Conservation (phyloP, 495 filamentous ascomycete genomes). For the Penicillium arizonense region DNA sequence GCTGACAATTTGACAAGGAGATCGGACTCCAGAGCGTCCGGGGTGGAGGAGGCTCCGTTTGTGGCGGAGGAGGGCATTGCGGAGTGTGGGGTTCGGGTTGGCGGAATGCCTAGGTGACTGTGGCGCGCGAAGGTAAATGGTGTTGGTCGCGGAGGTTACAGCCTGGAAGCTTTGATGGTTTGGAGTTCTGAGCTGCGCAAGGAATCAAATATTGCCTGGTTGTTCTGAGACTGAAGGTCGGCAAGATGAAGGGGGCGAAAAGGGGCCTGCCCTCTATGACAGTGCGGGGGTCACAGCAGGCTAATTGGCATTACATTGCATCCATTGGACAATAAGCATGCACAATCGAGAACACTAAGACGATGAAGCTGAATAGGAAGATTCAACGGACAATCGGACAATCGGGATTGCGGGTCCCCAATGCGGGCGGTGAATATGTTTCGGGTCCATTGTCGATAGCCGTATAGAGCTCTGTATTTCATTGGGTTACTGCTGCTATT, state of each 20-base stretch:
- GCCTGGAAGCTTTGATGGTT: no score
- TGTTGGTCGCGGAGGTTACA: no score
- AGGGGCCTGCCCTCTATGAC: constrained; percentile 8
- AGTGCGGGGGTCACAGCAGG: constrained; percentile 1
- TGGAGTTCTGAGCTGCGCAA: background rate
- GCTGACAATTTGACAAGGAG: constrained; percentile 42
- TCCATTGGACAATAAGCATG: background rate
- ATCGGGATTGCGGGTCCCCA: constrained; percentile 8
- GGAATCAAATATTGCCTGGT: background rate
- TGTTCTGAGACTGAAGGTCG: background rate
- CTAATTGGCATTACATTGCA: constrained; percentile 11
- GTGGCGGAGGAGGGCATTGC: constrained; percentile 29
- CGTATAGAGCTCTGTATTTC: no score
- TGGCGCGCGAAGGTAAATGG: no score
- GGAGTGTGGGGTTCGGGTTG: background rate
- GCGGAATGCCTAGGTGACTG: background rate
- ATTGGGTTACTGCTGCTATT: no score
- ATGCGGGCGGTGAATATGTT: constrained; percentile 7
- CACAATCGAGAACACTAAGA: background rate
- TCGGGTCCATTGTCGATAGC: background rate
- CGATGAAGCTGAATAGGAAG: background rate
- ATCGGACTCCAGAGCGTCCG: constrained; percentile 44
- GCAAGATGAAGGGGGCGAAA: background rate
- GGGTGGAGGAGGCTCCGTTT: constrained; percentile 20
- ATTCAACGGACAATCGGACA: constrained; percentile 8